Percentiles rank a stretch among this genome's conserved stretches.
These are phyloP conservation scores for Globisporangium yorkense DNA, from an alignment of 352 stramenopile species.

Conservation along the genomic window DNA sequence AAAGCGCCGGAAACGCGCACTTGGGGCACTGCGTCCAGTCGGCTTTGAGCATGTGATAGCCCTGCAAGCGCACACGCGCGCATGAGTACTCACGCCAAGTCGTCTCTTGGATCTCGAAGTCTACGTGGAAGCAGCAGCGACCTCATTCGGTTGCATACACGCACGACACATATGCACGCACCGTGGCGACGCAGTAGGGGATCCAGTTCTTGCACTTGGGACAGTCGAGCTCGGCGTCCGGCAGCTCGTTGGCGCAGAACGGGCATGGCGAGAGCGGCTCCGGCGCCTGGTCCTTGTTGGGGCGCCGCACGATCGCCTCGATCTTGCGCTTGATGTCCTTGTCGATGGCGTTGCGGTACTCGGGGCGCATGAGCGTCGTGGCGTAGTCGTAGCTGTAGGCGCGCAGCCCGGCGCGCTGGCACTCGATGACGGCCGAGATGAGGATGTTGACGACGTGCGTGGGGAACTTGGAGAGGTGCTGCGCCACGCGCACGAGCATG, in stretches of 20 bases:
- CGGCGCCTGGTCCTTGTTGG: slow-evolving; percentile 82
- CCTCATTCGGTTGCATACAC: neutral
- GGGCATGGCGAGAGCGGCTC: slow-evolving; percentile 77
- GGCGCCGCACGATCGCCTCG: slow-evolving; percentile 90
- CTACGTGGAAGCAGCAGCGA: too few species aligned
- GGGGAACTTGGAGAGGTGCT: slow-evolving; percentile 91
- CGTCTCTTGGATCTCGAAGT: too few species aligned
- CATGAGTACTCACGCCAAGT: neutral
- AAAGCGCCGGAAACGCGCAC: slow-evolving; percentile 86
- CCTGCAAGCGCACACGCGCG: slow-evolving; percentile 22
- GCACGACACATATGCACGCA: slow-evolving; percentile 20
- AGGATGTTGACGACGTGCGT: slow-evolving; percentile 89
- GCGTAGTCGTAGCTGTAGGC: slow-evolving; percentile 91
- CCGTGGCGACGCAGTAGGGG: slow-evolving; percentile 91
- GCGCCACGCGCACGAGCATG: slow-evolving; percentile 88
- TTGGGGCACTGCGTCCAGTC: slow-evolving; percentile 90
- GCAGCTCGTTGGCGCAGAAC: slow-evolving; percentile 71
- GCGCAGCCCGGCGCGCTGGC: slow-evolving; percentile 87
- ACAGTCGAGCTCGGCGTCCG: slow-evolving; percentile 88
- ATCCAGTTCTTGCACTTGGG: slow-evolving; percentile 89
- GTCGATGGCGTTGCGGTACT: slow-evolving; percentile 86
- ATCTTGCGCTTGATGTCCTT: slow-evolving; percentile 93
- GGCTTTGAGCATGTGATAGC: slow-evolving; percentile 91
- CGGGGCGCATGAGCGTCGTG: slow-evolving; percentile 85
- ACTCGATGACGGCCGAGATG: slow-evolving; percentile 93